Evolutionary conservation across 768 basidiomycete genomes (phyloP), one percentile per base, ranked within the genome.

Genomic region (Amanita subjunquillea): DNA sequence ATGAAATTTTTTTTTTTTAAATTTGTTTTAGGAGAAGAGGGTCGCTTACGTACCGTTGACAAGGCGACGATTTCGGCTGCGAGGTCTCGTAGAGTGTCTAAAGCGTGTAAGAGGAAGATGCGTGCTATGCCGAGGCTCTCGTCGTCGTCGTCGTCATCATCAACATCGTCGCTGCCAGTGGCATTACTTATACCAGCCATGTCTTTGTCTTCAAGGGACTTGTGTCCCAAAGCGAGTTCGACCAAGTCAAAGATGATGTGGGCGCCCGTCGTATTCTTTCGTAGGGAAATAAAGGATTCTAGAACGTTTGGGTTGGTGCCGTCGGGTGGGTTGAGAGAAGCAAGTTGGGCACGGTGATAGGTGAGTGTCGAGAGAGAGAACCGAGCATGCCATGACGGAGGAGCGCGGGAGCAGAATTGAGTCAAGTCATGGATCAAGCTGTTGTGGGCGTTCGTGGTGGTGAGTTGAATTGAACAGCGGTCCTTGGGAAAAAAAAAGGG

Each of bases 21-120:
- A 9, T 17, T 17, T 17, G 17, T 17, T 17, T 17, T 17, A 30
- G 36, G 32, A 22, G 5, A 7, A 8, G 1, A 20, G 34, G 32
- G 1, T 34, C 3, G 12, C 13, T 13, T 34, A 60, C 67, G 40
- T 62, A 83, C 83, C 65, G 73, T 65, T n/a, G 77, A 74, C 68
- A 75, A 75, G 6, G 71, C 69, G 10, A 80, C 71, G 41, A 83
- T 67, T 57, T 82, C 73, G 7, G 71, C 67, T 1, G 76, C 76
- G 45, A 68, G 59, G 27, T 67, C 60, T 36, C 66, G 69, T 7
- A 82, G 57, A 12, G 61, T 60, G 22, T 49, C 53, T 12, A 77
- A 53, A 34, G 34, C 29, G 30, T 51, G 50, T n/a, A 34, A 4
- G 17, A 43, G 17, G 17, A 51, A 20, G 8, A 20, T 34, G 4